Base-by-base conservation (phyloP, 2,329 filamentous ascomycete species). In the Epichloe glyceriae region DNA sequence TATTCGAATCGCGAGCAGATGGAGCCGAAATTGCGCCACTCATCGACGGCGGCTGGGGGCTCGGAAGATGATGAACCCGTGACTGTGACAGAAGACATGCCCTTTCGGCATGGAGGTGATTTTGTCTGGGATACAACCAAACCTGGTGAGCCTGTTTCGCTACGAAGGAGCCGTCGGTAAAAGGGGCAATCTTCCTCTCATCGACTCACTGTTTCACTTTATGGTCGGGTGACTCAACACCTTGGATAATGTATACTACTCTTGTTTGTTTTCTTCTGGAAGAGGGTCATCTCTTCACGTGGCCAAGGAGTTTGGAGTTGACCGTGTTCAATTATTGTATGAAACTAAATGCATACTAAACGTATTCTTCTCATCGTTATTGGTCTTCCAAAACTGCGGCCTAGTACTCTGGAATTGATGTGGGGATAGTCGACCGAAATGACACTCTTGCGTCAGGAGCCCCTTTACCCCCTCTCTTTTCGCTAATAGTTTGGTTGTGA, bases 81-180 rank as follows among this genome's bases (percentile, higher is more conserved):
- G 34, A 55, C 55, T 35, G 51, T 50, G 11, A 48, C 54, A 14
- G 50, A 51, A 5, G 46, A 52, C 37, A 10, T 38, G 38, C 45
- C 50, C 4, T 46, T 47, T 12, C 53, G 54, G 35, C 55, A 46
- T 10, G 55, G 55, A n/a, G 57, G 55, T 10, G 58, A 59, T 46
- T 62, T 62, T 46, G 58, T 64, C 41, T 68, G 66, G 66, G 62
- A 67, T 46, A 68, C 66, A 1, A 58, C 54, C 4, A 58, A 53
- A 42, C 45, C 57, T 35, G 22, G n/a, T 2, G 38, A 35, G 7
- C 48, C 44, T 19, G 51, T 50, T n/a, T 47, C 50, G 8, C 33
- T 33, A 38, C 41, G 30, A 17, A 19, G 20, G 6, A 40, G 33
- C 8, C 30, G 46, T 20, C 15, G 35, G 35, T 48, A 37, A 14